Conservation (phyloP, 768 basidiomycete species). For the Mycena galericulata region DNA sequence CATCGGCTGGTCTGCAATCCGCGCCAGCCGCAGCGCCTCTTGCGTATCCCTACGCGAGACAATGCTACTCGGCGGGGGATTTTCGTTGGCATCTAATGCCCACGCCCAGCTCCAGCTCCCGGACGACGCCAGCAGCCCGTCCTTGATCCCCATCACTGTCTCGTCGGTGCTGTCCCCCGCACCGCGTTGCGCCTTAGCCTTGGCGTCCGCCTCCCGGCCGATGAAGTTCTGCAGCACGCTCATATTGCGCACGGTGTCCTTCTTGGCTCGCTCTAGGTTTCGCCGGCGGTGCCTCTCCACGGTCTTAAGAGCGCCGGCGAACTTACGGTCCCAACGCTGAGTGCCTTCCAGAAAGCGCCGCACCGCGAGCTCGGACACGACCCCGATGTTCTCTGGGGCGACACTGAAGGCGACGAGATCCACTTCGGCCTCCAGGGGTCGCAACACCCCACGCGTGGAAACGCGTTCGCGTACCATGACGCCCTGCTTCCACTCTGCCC, state of each 20-base stretch:
- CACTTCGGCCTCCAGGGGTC: slow-evolving; percentile 79
- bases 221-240: slow-evolving; percentile 57
- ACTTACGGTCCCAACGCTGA: slow-evolving; percentile 74
- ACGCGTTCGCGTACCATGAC: slow-evolving; percentile 94
- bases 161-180: slow-evolving; percentile 30
- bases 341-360: slow-evolving; percentile 81
- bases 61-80: slow-evolving; percentile 92
- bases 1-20: slow-evolving; percentile 76
- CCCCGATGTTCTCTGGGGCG: slow-evolving; percentile 75
- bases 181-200: slow-evolving; percentile 20
- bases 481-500: slow-evolving; percentile 54
- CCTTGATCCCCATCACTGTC: slow-evolving; percentile 45
- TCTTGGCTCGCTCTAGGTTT: slow-evolving; percentile 72
- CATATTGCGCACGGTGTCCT: slow-evolving; percentile 70
- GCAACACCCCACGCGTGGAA: slow-evolving; percentile 83
- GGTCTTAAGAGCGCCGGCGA: slow-evolving; percentile 61
- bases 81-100: slow-evolving; percentile 84
- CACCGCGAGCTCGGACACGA: slow-evolving; percentile 78
- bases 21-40: slow-evolving; percentile 80
- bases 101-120: slow-evolving; percentile 86
- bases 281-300: slow-evolving; percentile 77
- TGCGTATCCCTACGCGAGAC: slow-evolving; percentile 89
- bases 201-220: slow-evolving; percentile 42
- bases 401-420: slow-evolving; percentile 77
- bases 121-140: slow-evolving; percentile 54